Evolutionary conservation across 352 stramenopile species (phyloP).

Genomic region (Phytophthora cactorum): DNA sequence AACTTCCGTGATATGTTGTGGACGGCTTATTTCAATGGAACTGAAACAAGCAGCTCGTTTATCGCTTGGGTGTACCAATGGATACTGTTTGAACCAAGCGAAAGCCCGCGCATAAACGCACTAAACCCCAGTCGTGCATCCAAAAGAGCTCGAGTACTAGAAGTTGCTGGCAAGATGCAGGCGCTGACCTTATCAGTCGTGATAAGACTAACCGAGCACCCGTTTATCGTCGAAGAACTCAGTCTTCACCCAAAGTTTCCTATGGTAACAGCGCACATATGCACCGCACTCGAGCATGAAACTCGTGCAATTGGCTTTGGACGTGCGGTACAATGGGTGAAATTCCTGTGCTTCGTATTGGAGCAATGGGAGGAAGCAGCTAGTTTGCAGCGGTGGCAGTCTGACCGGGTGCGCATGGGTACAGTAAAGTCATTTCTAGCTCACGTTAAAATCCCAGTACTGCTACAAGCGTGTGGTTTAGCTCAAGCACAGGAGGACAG

Average conservation of each 20-base stretch:
- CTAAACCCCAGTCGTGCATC: background rate
- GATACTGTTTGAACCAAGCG: slow-evolving; percentile 15
- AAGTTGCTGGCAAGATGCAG: slow-evolving; percentile 3
- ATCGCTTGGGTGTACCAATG: slow-evolving; percentile 18
- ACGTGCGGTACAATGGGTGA: slow-evolving; percentile 3
- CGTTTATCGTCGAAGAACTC: background rate
- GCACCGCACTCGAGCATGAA: background rate
- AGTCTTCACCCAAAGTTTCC: slow-evolving; percentile 18
- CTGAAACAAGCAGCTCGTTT: background rate
- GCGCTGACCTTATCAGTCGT: background rate
- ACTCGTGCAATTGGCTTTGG: background rate
- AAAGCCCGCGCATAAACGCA: background rate
- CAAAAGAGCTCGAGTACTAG: slow-evolving; percentile 11
- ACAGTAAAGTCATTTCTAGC: background rate
- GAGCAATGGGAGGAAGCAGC: slow-evolving; percentile 16
- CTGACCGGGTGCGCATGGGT: background rate
- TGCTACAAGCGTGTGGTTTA: slow-evolving; percentile 14
- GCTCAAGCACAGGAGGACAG: background rate
- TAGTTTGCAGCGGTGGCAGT: background rate
- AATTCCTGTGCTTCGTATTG: slow-evolving; percentile 23
- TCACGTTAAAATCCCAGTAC: background rate
- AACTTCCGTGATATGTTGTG: slow-evolving; percentile 3
- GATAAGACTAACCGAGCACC: slow-evolving; percentile 13
- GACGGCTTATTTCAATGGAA: background rate
- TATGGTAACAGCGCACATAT: slow-evolving; percentile 11